Conservation (phyloP, 2,329 filamentous ascomycete genomes). For the Neonectria sp. region DNA sequence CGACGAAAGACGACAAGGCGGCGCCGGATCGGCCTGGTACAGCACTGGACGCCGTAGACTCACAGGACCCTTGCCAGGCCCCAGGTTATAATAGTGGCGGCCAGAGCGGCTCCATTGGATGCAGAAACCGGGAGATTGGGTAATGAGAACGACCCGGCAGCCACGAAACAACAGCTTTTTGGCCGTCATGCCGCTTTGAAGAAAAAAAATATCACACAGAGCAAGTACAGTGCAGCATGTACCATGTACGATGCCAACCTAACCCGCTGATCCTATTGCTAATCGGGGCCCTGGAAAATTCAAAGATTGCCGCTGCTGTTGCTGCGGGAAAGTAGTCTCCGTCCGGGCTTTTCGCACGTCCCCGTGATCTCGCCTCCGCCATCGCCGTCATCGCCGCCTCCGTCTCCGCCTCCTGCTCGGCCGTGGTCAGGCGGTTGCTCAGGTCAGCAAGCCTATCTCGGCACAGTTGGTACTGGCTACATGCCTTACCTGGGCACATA, state of each 20-base stretch:
- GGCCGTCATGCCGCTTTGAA: constrained; percentile 15
- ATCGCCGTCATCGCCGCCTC: constrained; percentile 17
- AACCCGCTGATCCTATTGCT: constrained; percentile 11
- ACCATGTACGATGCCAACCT: constrained; percentile 5
- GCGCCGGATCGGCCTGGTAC: constrained; percentile 38
- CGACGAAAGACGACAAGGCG: constrained; percentile 39
- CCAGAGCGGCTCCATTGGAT: constrained; percentile 49
- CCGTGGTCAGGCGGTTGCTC: constrained; percentile 8
- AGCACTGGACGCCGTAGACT: not conserved
- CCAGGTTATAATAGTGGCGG: not conserved
- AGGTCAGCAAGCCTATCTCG: constrained; percentile 8
- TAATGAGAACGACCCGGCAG: constrained; percentile 54
- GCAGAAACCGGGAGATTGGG: constrained; percentile 50
- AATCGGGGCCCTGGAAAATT: constrained; percentile 2
- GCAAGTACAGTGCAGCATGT: constrained; percentile 11
- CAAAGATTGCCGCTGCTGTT: not conserved
- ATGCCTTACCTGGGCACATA: not conserved
- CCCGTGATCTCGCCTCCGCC: constrained; percentile 23
- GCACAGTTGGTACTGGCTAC: not conserved
- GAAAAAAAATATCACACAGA: not conserved
- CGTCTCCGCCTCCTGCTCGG: constrained; percentile 23
- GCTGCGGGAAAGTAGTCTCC: not conserved
- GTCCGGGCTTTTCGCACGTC: constrained; percentile 9
- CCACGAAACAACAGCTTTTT: constrained; percentile 9
- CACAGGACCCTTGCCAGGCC: too few species aligned